phyloP scores from a whole-genome alignment of 2,329 filamentous ascomycete genomes.

The Colletotrichum tamarilloi region DNA sequence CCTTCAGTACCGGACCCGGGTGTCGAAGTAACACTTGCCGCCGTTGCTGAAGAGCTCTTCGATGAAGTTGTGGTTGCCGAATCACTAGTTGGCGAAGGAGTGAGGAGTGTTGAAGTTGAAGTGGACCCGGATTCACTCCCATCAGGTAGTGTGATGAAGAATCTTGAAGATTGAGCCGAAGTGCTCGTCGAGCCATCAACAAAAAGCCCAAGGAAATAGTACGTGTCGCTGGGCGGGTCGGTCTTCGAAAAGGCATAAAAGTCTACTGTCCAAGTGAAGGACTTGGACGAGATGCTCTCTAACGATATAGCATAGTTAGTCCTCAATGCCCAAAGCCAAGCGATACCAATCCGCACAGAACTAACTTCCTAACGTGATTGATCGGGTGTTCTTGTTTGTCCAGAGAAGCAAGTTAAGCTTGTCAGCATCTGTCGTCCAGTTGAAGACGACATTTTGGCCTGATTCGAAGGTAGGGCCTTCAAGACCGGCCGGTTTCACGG shows the following conservation, averaged over 20 bases:
- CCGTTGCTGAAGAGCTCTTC: neutral
- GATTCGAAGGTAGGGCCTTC: neutral
- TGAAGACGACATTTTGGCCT: neutral
- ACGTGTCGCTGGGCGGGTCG: neutral
- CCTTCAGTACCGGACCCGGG: neutral
- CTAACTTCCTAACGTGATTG: neutral
- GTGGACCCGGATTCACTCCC: neutral
- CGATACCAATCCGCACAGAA: neutral
- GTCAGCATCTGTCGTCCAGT: neutral
- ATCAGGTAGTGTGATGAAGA: neutral
- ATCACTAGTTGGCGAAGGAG: neutral
- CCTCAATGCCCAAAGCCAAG: neutral
- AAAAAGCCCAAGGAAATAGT: neutral
- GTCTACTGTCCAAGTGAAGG: neutral
- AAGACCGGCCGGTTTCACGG: neutral
- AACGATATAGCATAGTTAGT: neutral
- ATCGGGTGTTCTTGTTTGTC: neutral
- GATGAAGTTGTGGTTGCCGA: neutral
- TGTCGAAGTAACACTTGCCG: no score
- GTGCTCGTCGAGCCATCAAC: neutral
- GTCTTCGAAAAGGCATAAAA: neutral
- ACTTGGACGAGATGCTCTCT: neutral
- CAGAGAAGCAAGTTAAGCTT: neutral
- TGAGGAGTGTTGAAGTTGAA: neutral
- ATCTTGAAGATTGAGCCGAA: neutral